Evolutionary conservation across 371 early-diverging fungal species (phyloP), one percentile per base, ranked within the genome.

Genomic region (Circinella umbellata): DNA sequence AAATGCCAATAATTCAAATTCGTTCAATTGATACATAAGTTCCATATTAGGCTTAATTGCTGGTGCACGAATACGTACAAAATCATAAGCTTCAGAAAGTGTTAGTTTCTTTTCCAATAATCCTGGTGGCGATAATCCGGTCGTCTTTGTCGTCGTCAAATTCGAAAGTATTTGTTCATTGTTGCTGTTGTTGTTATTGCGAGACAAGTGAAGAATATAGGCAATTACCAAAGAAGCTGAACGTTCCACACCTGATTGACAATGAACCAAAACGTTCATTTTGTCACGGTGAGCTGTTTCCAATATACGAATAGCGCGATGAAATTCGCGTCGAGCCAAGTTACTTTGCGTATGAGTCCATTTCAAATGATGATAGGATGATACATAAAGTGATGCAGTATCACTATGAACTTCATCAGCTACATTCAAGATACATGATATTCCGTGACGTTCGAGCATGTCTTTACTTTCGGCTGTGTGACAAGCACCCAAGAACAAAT

Each of bases 401-500:
- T 76, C 4, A 13, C 57, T 53, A 11, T 76, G 68, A 14, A 92
- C 83, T 70, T 94, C 94, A 46, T 84, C 76, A 0, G 94, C 94
- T 3, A 94, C 94, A 71, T 94, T 94, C 61, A 93, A 69, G 35
- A 93, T 85, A 48, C 79, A 78, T 3, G 79, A 73, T 67, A 93
- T 87, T 1, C 81, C 83, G 59, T 78, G 75, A 7, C 61, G 55
- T 9, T 67, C 55, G 6, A 94, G 74, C 60, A 81, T 70, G 42
- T 63, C 67, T 8, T 63, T 68, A 69, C 79, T 76, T 34, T 70
- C 67, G 5, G 90, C 91, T 66, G 87, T 92, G 61, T 80, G 79
- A 53, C 80, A 85, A 13, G 88, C 88, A n/a, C 94, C 93, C 65
- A 93, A 79, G 71, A 84, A 92, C 18, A 93, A 80, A 54, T 85